A percentile compares a stretch with the other conserved stretches of the same genome.
Conservation (phyloP, 2,329 filamentous ascomycete species). For the Alternaria triticina region DNA sequence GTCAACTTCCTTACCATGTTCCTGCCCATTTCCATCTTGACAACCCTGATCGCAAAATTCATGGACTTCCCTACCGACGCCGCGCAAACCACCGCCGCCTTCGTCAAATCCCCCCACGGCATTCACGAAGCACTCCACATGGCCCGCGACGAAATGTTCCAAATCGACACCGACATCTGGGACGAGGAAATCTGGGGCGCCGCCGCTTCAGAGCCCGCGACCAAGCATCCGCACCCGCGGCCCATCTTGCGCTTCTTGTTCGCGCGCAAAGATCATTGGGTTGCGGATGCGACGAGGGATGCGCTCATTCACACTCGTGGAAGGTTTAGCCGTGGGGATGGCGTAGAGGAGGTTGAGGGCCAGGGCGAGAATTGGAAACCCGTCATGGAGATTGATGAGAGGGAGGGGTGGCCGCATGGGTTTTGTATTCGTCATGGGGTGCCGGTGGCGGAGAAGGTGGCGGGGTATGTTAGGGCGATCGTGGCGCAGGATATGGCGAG, state of each 20-base stretch:
- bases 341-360: slow-evolving; percentile 31
- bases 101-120: slow-evolving; percentile 57
- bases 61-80: slow-evolving; percentile 54
- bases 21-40: slow-evolving; percentile 51
- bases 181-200: slow-evolving; percentile 66
- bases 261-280: slow-evolving; percentile 66
- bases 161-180: slow-evolving; percentile 64
- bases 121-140: slow-evolving; percentile 65
- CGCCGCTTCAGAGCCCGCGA: slow-evolving; percentile 27
- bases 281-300: slow-evolving; percentile 64
- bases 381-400: slow-evolving; percentile 62
- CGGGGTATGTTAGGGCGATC: slow-evolving; percentile 56
- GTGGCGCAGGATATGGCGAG: slow-evolving; percentile 28
- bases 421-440: slow-evolving; percentile 62
- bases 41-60: slow-evolving; percentile 50
- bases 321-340: slow-evolving; percentile 11
- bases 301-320: slow-evolving; percentile 53
- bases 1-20: slow-evolving; percentile 52
- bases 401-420: slow-evolving; percentile 62
- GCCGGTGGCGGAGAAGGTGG: slow-evolving; percentile 59
- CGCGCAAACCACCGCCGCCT: slow-evolving; percentile 57
- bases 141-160: slow-evolving; percentile 63
- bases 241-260: slow-evolving; percentile 65
- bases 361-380: slow-evolving; percentile 50
- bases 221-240: slow-evolving; percentile 40